phyloP scores from a whole-genome alignment of 768 basidiomycete species.

The Epithele typhae region DNA sequence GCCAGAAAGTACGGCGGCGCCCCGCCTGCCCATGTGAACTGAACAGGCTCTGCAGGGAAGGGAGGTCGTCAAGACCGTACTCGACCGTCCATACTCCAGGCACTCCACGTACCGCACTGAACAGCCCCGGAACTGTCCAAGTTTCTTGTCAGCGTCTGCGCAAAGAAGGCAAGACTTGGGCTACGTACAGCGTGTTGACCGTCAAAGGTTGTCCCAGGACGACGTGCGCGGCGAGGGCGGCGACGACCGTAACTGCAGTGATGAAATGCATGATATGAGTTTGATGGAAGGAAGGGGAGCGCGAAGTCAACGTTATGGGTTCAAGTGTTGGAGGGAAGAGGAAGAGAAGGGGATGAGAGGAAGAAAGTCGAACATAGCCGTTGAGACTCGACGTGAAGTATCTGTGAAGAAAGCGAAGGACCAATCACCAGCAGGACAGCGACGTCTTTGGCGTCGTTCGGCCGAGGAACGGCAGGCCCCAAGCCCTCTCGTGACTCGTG shows the following conservation, averaged over 20 bases:
- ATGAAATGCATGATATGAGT: conserved; percentile 18
- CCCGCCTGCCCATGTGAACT: conserved; percentile 52
- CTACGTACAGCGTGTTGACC: conserved; percentile 50
- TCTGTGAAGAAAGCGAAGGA: conserved; percentile 10
- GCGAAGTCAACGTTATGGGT: no score
- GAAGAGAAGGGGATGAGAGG: no score
- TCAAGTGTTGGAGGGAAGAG: no score
- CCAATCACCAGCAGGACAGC: conserved; percentile 1
- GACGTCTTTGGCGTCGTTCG: no score
- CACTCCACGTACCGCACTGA: conserved; percentile 46
- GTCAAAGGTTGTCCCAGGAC: conserved; percentile 32
- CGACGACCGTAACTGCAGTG: conserved; percentile 22
- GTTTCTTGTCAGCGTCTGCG: background rate
- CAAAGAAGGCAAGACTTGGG: conserved; percentile 43
- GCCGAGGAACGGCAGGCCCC: no score
- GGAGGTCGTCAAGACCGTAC: background rate
- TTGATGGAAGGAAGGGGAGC: no score
- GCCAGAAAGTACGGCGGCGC: conserved; percentile 53
- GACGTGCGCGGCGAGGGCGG: conserved; percentile 26
- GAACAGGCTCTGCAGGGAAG: conserved; percentile 47
- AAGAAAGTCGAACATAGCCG: background rate
- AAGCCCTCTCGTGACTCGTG: no score
- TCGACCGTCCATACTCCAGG: background rate
- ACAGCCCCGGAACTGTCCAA: conserved; percentile 25
- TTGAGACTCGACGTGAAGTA: background rate